Evolutionary conservation across 2,329 filamentous ascomycete species (phyloP), one percentile per base, ranked within the genome.

Genomic region (Beauveria scarabaeidicola): DNA sequence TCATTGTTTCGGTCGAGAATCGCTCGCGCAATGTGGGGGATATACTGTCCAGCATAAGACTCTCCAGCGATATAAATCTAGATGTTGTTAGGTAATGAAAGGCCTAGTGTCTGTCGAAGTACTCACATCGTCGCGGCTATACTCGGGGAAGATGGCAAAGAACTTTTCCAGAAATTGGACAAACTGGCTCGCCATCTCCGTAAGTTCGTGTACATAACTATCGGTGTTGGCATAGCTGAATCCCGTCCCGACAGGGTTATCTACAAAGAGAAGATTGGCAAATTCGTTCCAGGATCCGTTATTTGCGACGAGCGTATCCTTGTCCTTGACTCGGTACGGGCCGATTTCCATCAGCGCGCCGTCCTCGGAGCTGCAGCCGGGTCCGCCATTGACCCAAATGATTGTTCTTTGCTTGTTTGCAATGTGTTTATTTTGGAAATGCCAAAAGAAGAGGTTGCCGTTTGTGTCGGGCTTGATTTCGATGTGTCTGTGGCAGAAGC

Each of bases 281-380:
- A 97, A 99, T 76, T 99, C 93, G 73, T 96, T 89, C 95, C 95
- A 99, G 1, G 91, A 92, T n/a, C 94, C 94, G 59, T 95, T 88
- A 72, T 97, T 97, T 71, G 90, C 86, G 61, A 78, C 79, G 60
- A 99, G 77, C 4, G 68, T 87, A 80, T 74, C 81, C 74, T 88
- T 83, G 65, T 93, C 83, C 69, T 88, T 87, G 60, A 99, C 77
- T 64, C 94, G 81, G 73, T 97, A 99, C 2, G 94, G 94, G 0
- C 94, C 94, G 64, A 99, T 84, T 74, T 99, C 94, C 82, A 97
- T 97, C 78, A 97, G 74, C 2, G 91, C 91, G 65, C 93, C 94
- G 72, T 99, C 95, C 81, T 97, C 92, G 29, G 93, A 97, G 73
- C 91, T 97, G 74, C 94, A 99, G 29, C 95, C 94, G 1, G 94